Base-by-base conservation (phyloP, 257 asterid species). In the Gentiana macrophylla region DNA sequence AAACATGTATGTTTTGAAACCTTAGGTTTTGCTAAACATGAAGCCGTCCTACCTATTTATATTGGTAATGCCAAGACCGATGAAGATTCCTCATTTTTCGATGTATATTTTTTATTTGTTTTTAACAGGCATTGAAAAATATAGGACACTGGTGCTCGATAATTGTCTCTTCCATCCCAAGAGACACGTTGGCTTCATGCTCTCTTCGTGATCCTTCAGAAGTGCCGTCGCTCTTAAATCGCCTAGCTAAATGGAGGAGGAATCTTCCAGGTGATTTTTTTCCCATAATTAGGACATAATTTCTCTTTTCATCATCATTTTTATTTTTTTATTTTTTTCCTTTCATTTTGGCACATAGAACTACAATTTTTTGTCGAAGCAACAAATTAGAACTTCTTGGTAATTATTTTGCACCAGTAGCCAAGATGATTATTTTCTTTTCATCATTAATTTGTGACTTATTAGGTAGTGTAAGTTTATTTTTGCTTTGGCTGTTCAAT, bases 21-120 rank as follows among this genome's bases (percentile, higher is more conserved):
- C 3, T 63, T 82, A 9, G 94, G 93, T 0, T 73, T 79, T 49
- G 49, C 78, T 3, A 47, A 78, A 38, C 76, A 80, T 3, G 37
- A 37, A 59, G 55, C 67, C 12, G 87, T 82, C 62, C 53, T 84
- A 58, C 86, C 96, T 0, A 32, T 87, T 48, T 87, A 81, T 55
- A 70, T 87, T 0, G 94, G 96, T 3, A 94, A 84, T 50, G 96
- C 84, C 66, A 78, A 54, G 61, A 81, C 92, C 9, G 96, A 87
- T 8, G 96, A 87, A 75, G 96, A 87, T 56, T 94, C 89, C 24
- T 24, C 1, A 24, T 24, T 24, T 2, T 87, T 87, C 50, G 76
- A 81, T 89, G 95, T 86, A 35, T 50, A 24, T 5, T 32, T 43
- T 32, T 38, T 5, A 5, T 41, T 41, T 2, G 6, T 10, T 41